Base-by-base conservation (phyloP, 2,329 filamentous ascomycete species). In the Pyricularia pennisetigena region DNA sequence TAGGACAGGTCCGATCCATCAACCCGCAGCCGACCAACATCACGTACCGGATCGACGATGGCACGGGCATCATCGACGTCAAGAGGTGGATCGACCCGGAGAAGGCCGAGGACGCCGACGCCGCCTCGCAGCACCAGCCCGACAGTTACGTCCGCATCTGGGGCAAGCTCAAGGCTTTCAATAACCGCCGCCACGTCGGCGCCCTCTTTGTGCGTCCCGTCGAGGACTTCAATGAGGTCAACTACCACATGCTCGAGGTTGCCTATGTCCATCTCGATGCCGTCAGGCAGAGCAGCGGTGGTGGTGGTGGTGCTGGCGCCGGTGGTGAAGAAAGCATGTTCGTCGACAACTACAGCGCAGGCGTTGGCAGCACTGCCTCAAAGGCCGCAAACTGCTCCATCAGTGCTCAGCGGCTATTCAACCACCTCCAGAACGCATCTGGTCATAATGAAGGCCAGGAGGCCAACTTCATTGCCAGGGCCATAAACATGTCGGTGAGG, bases 41-140 rank as follows among this genome's bases (percentile, higher is more conserved):
- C 72, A 97, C 92, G 64, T 97, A 96, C 85, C 91, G 90, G 75
- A 83, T 99, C 74, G 95, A 99, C 80, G 95, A 99, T 79, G 95
- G 95, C 77, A 99, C 96, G 0, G 94, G 93, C 70, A 85, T 89
- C 70, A 90, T 97, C 74, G 96, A 99, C 79, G 94, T 93, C 72
- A 96, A 95, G 82, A 89, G 91, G 78, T 97, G 91, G 90, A 84
- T 91, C 69, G 90, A 94, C 79, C 80, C 84, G 72, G 86, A 88
- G 75, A 85, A 84, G 75, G 78, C 79, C 69, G 82, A 84, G 49
- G 76, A 78, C 57, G 75, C 78, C 30, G 80, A 82, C 71, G 69
- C 68, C 67, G 69, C 70, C 61, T 32, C 77, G 84, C 86, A 70
- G 20, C 86, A 92, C 72, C 84, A 87, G 71, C 83, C 90, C 72